Conservation (phyloP, 2,329 filamentous ascomycete species). For the Tolypocladium paradoxum region DNA sequence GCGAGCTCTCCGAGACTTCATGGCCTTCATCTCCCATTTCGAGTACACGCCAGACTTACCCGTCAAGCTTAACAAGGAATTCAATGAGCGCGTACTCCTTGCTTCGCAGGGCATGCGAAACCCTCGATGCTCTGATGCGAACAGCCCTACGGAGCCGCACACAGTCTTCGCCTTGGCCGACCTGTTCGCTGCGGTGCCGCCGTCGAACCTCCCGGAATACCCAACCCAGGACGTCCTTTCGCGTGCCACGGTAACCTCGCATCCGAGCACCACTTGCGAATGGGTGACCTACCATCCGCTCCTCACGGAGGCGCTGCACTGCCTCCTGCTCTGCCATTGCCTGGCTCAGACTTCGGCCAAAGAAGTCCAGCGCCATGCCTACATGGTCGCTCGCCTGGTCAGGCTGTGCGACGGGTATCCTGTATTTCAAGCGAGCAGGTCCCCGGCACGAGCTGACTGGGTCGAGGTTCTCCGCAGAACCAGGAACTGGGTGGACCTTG, state of each 20-base stretch:
- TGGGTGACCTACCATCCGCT: constrained; percentile 64
- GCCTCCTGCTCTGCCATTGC: constrained; percentile 66
- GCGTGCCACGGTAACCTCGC: constrained; percentile 1
- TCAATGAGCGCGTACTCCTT: constrained; percentile 45
- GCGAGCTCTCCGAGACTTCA: constrained; percentile 63
- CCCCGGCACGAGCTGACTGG: constrained; percentile 69
- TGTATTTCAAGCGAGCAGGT: constrained; percentile 63
- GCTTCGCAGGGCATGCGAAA: constrained; percentile 37
- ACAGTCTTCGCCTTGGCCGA: constrained; percentile 39
- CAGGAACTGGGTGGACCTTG: constrained; percentile 59
- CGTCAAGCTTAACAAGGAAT: constrained; percentile 45
- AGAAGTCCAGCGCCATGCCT: constrained; percentile 67
- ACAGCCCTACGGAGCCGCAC: constrained; percentile 18
- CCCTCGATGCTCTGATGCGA: constrained; percentile 23
- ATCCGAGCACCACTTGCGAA: constrained; percentile 21
- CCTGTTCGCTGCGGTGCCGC: constrained; percentile 61
- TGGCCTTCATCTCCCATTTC: constrained; percentile 59
- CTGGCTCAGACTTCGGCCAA: constrained; percentile 68
- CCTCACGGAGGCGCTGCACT: constrained; percentile 68
- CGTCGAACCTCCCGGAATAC: constrained; percentile 56
- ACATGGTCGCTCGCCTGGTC: constrained; percentile 68
- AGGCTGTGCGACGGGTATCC: constrained; percentile 71
- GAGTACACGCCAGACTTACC: constrained; percentile 69
- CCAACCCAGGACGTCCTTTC: constrained; percentile 35
- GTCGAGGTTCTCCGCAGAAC: constrained; percentile 59